phyloP scores from a whole-genome alignment of 129 eudicot species.

The Pulicaria dysenterica region DNA sequence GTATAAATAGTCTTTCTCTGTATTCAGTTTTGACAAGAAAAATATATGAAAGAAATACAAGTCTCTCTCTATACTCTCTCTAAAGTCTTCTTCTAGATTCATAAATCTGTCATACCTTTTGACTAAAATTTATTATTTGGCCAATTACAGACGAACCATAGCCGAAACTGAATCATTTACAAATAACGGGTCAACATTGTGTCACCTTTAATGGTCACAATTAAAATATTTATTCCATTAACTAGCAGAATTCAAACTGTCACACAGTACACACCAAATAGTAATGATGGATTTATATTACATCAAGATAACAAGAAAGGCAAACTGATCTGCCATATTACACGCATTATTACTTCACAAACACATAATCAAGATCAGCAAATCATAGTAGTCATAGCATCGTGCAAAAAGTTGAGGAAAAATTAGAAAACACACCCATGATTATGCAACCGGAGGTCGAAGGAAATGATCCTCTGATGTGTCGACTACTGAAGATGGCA shows the following conservation, averaged over 20 bases:
- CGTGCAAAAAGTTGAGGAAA: conserved; percentile 17
- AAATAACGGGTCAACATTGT: background rate
- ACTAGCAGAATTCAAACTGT: conserved; percentile 11
- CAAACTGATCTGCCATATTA: background rate
- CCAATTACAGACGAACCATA: background rate
- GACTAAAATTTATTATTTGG: background rate
- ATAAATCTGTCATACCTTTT: background rate
- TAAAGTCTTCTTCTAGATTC: no score
- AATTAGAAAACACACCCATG: conserved; percentile 26
- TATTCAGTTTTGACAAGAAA: no score
- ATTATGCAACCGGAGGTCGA: conserved; percentile 84
- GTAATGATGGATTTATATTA: conserved; percentile 27
- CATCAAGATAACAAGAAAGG: conserved; percentile 3
- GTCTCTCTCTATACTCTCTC: no score
- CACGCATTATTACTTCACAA: conserved; percentile 24
- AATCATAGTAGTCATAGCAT: conserved; percentile 2
- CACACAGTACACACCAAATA: conserved; percentile 26
- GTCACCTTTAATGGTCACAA: background rate
- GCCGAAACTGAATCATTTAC: background rate
- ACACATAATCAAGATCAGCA: conserved; percentile 27
- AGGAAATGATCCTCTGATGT: conserved; percentile 80
- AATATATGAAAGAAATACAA: no score
- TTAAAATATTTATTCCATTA: conserved; percentile 19
- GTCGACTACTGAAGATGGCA: conserved; percentile 80
- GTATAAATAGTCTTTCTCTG: no score